Evolutionary conservation across 1,284 basidiomycete genomes (phyloP).

Genomic region (Fomes fomentarius): DNA sequence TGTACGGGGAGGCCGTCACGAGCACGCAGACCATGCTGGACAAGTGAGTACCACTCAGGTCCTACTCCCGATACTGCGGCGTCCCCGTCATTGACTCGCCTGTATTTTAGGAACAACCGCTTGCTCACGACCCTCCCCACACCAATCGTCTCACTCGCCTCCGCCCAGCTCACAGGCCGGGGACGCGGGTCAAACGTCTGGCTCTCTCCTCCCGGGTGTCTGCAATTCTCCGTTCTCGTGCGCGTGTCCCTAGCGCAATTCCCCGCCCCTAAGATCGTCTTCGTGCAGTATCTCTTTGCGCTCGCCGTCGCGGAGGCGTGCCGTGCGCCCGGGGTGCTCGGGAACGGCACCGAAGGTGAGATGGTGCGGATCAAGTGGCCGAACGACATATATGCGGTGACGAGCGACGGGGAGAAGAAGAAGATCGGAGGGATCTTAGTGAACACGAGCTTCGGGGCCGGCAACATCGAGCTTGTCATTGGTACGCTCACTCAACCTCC

Average conservation of each 20-base stretch:
- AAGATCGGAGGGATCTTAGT: conserved; percentile 94
- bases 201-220: conserved; percentile 91
- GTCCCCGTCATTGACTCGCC: conserved; percentile 29
- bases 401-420: conserved; percentile 53
- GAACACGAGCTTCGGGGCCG: conserved; percentile 81
- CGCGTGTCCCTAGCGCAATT: conserved; percentile 59
- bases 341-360: conserved; percentile 47
- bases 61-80: too few species aligned
- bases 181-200: conserved; percentile 91
- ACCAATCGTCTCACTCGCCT: conserved; percentile 83
- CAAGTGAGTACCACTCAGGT: too few species aligned
- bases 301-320: conserved; percentile 91
- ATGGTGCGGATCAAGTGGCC: conserved; percentile 93
- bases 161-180: conserved; percentile 86
- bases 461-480: conserved; percentile 78
- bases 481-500: conserved; percentile 50
- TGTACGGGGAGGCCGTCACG: conserved; percentile 91
- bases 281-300: conserved; percentile 94
- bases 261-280: conserved; percentile 78
- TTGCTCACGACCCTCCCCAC: conserved; percentile 74
- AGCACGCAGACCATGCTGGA: conserved; percentile 97
- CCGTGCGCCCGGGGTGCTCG: conserved; percentile 51
- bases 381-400: conserved; percentile 89
- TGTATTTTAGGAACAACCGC: conserved; percentile 67
- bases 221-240: conserved; percentile 85